A percentile compares a stretch with the other conserved stretches of the same genome.
Conservation (phyloP, 2,329 filamentous ascomycete species). For the Elsinoe necatrix region DNA sequence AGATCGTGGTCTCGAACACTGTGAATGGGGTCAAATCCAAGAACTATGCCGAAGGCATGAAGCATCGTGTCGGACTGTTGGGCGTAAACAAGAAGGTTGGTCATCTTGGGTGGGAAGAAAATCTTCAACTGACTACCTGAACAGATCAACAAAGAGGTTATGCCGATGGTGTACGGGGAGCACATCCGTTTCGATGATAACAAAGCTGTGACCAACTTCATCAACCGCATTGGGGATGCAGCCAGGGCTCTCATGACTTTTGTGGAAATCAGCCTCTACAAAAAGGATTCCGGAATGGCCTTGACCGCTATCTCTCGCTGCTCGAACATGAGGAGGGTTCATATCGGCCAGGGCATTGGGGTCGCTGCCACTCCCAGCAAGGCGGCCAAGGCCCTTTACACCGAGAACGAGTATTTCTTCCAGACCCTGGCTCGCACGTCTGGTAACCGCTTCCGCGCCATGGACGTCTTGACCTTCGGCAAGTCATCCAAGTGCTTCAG, state of each 20-base stretch:
- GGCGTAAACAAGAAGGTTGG: conserved; percentile 28
- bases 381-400: conserved; percentile 29
- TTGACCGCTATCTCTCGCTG: conserved; percentile 28
- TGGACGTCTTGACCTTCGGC: conserved; percentile 26
- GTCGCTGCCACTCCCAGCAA: conserved; percentile 26
- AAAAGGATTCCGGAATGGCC: conserved; percentile 25
- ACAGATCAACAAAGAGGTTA: conserved; percentile 26
- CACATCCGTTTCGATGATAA: conserved; percentile 29
- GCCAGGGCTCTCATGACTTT: conserved; percentile 21
- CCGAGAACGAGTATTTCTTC: conserved; percentile 28
- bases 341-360: conserved; percentile 25
- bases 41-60: conserved; percentile 25
- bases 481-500: conserved; percentile 22
- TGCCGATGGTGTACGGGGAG: conserved; percentile 27
- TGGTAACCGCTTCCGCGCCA: conserved; percentile 24
- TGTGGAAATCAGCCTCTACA: conserved; percentile 26
- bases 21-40: conserved; percentile 26
- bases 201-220: conserved; percentile 27
- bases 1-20: conserved; percentile 28
- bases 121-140: neutral
- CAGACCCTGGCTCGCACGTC: conserved; percentile 12
- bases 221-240: conserved; percentile 22
- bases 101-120: neutral
- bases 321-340: conserved; percentile 24
- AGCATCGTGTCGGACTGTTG: conserved; percentile 29